Base-by-base conservation (phyloP, 225 moss, liverwort and hornwort genomes). In the Marchantia paleacea region DNA sequence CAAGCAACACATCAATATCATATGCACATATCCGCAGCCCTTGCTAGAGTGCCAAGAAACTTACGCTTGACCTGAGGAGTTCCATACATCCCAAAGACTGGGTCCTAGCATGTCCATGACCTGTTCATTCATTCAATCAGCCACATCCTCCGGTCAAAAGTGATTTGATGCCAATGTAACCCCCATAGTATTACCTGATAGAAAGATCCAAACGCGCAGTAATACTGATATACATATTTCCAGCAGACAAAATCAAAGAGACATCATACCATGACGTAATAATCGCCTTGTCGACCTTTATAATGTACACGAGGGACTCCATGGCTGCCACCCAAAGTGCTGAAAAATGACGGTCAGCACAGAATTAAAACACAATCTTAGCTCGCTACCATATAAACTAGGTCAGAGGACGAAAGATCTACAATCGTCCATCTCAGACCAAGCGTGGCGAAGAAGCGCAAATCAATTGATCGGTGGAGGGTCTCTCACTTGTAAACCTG, bases 31-130 rank as follows among this genome's bases (percentile, higher is more conserved):
- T 39, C 39, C 3, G 39, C 39, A 39, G 11, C 22, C n/a, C n/a
- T 39, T 0, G 31, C 30, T 12, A 1, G 62, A 50, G 62, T 39
- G 48, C 11, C 1, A 14, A 13, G 10, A 47, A 47, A 9, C 92
- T 88, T 88, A 99, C 97, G 97, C 95, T 88, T 99, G 97, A 68
- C 97, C 97, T 14, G 97, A 95, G 0, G 97, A 93, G 84, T 99
- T 99, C 97, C 97, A 99, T 13, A 95, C 97, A 80, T 99, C 97
- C 97, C 97, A 99, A 7, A 99, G 92, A 90, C 97, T 99, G 53
- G 97, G 97, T 69, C 97, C 97, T 22, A 99, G 85, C 97, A 99
- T 99, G 63, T 99, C 97, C 92, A 99, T 99, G 72, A 99, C 97
- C 97, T 97, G 88, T 74, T 64, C 19, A 20, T 10, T 57, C 3